Percentiles rank a stretch among this genome's conserved stretches.
Evolutionary conservation across 768 basidiomycete species (phyloP).

Genomic region (Guyanaporus albipodus): DNA sequence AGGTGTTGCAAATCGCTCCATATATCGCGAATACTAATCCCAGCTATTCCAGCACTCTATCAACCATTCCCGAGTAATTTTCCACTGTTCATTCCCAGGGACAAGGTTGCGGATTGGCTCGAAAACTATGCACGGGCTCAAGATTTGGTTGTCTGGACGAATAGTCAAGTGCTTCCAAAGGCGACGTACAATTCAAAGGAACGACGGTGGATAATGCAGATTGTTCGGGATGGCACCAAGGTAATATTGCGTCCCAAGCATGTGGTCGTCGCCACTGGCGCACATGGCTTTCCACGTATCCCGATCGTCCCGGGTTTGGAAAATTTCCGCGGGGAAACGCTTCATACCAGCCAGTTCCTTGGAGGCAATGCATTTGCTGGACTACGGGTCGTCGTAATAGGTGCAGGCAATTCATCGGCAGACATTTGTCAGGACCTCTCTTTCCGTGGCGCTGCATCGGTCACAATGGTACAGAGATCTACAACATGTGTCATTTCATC

Average conservation of each 20-base stretch:
- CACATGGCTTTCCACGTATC: not conserved
- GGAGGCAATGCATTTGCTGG: conserved; percentile 25
- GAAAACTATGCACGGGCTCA: conserved; percentile 2
- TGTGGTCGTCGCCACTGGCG: conserved; percentile 4
- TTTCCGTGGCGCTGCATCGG: conserved; percentile 3
- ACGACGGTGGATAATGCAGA: conserved; percentile 2
- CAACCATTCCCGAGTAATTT: conserved; percentile 6
- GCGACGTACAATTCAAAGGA: not conserved
- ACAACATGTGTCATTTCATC: conserved; percentile 3
- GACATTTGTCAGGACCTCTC: conserved; percentile 7
- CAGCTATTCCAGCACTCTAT: conserved; percentile 5
- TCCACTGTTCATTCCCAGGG: conserved; percentile 3
- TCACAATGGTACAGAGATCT: conserved; percentile 3
- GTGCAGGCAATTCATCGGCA: not conserved
- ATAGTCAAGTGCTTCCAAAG: conserved; percentile 2
- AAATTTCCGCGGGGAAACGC: conserved; percentile 3
- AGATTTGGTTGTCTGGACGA: conserved; percentile 7
- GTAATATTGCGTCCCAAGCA: conserved; percentile 1
- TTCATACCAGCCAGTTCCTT: conserved; percentile 4
- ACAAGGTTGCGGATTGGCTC: conserved; percentile 5
- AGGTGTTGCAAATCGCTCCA: not conserved
- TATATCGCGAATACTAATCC: too few relatives aligned
- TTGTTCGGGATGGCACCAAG: not conserved
- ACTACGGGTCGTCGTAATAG: conserved; percentile 16
- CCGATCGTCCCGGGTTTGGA: not conserved